Conservation (phyloP, 176 grass and related monocot genomes). For the Eremochloa ophiuroides region DNA sequence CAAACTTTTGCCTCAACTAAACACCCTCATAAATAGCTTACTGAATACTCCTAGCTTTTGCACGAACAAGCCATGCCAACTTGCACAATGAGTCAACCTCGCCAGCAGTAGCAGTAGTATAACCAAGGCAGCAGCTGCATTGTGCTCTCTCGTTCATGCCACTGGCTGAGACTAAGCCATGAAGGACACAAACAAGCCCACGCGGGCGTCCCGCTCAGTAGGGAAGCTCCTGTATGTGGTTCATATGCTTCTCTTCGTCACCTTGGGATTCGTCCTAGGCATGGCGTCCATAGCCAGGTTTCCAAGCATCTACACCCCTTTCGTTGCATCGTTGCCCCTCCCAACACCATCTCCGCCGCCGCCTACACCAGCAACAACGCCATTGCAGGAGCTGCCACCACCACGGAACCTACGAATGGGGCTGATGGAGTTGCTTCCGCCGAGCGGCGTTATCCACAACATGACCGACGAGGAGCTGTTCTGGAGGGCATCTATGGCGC, state of each 20-base stretch:
- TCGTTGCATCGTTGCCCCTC: neutral
- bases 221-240: neutral
- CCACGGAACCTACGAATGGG: neutral
- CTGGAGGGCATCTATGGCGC: conserved; percentile 52
- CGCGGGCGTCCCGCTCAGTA: neutral
- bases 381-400: too few species aligned
- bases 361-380: too few species aligned
- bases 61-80: neutral
- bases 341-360: neutral
- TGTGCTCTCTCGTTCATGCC: neutral
- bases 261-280: conserved; percentile 1
- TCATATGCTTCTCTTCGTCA: neutral
- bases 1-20: too few species aligned
- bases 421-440: neutral
- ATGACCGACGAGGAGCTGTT: conserved; percentile 58
- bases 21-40: too few species aligned
- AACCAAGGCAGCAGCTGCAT: neutral
- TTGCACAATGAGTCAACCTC: neutral
- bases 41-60: neutral
- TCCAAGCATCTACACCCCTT: neutral
- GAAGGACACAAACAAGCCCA: neutral
- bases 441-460: conserved; percentile 12
- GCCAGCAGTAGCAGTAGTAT: neutral
- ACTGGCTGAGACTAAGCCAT: neutral
- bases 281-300: neutral